phyloP scores from a whole-genome alignment of 345 rosid genomes.

The Boechera stricta region DNA sequence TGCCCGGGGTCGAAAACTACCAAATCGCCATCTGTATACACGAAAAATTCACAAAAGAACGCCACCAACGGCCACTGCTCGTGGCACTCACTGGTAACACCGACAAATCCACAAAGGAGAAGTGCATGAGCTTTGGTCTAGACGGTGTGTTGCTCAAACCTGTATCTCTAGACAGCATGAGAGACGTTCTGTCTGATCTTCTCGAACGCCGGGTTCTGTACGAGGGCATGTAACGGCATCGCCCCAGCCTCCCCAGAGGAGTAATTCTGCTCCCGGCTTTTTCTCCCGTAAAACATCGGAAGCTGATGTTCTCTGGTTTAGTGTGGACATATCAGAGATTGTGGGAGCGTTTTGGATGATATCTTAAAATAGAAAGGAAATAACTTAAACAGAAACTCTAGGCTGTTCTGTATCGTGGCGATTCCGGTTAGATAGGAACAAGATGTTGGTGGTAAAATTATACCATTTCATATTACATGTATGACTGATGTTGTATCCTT shows the following conservation, averaged over 20 bases:
- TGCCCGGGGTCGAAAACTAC: slow-evolving; percentile 62
- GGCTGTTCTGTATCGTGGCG: slow-evolving; percentile 21
- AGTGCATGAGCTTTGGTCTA: slow-evolving; percentile 82
- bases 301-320: slow-evolving; percentile 45
- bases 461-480: slow-evolving; percentile 21
- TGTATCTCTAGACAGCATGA: slow-evolving; percentile 86
- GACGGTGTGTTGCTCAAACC: slow-evolving; percentile 81
- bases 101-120: slow-evolving; percentile 75
- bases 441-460: slow-evolving; percentile 26
- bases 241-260: neutral
- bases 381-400: slow-evolving; percentile 26
- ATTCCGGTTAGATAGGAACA: slow-evolving; percentile 21
- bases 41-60: slow-evolving; percentile 67
- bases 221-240: slow-evolving; percentile 53
- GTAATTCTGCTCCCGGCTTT: neutral
- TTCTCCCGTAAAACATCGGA: slow-evolving; percentile 25
- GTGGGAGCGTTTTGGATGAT: slow-evolving; percentile 29
- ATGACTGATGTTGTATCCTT: slow-evolving; percentile 32
- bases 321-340: slow-evolving; percentile 47
- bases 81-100: slow-evolving; percentile 83
- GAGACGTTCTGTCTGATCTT: slow-evolving; percentile 69
- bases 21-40: slow-evolving; percentile 66
- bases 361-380: slow-evolving; percentile 5
- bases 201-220: slow-evolving; percentile 66
- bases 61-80: slow-evolving; percentile 74